Evolutionary conservation across 495 filamentous ascomycete species (phyloP).

Genomic region (Xylaria grammica): DNA sequence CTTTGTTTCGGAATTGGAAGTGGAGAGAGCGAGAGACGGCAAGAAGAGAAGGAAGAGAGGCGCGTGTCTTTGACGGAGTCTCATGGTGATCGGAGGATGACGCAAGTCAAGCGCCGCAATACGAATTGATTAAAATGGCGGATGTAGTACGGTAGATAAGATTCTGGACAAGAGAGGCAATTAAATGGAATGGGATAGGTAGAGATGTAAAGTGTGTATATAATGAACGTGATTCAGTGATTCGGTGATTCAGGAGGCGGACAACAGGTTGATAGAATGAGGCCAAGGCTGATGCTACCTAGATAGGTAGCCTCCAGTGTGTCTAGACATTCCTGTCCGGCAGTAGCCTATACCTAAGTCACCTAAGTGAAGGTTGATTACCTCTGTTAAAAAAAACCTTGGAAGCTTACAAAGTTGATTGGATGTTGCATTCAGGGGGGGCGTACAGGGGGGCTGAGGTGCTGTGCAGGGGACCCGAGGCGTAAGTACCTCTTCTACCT

Average conservation of each 20-base stretch:
- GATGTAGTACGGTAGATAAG: not conserved
- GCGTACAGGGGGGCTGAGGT: no score
- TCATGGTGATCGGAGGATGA: slow-evolving; percentile 40
- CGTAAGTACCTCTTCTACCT: no score
- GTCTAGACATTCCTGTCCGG: no score
- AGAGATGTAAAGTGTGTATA: not conserved
- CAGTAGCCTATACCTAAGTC: no score
- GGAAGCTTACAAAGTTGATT: no score
- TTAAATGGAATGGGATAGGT: not conserved
- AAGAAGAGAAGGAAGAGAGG: slow-evolving; percentile 52
- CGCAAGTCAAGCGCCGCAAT: not conserved
- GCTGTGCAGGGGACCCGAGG: no score
- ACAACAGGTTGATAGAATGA: slow-evolving; percentile 1
- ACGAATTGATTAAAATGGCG: not conserved
- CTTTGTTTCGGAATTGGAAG: slow-evolving; percentile 37
- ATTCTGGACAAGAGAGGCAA: not conserved
- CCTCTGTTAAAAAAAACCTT: no score
- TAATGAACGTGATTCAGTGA: slow-evolving; percentile 14
- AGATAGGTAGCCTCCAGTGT: not conserved
- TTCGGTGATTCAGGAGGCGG: not conserved
- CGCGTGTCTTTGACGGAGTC: slow-evolving; percentile 42
- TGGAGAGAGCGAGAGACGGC: slow-evolving; percentile 47
- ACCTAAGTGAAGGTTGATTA: no score
- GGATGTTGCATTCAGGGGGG: not conserved
- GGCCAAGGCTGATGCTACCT: not conserved